Conservation (phyloP, 441 rosid genomes). For the Populus hybrid region DNA sequence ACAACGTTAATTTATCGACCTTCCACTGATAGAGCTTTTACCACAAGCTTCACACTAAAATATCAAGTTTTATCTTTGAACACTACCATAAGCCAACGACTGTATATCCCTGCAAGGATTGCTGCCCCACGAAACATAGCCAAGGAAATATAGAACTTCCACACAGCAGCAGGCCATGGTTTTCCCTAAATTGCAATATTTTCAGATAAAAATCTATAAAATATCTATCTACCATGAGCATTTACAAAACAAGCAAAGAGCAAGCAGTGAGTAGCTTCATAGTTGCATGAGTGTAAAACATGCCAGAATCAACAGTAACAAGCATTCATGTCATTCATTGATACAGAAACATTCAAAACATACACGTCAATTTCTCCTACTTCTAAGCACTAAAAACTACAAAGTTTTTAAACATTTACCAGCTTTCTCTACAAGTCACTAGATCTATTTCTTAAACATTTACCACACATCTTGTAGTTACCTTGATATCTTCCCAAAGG, state of each 20-base stretch:
- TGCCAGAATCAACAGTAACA: too few relatives aligned
- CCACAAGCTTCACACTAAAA: background rate
- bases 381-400: background rate
- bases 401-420: background rate
- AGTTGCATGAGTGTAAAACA: background rate
- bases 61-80: conserved; percentile 6
- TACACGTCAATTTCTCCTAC: background rate
- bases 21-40: conserved; percentile 13
- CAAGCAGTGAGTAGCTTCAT: conserved; percentile 6
- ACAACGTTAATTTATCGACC: conserved; percentile 7
- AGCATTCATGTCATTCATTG: background rate
- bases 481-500: background rate
- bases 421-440: background rate
- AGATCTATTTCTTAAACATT: background rate
- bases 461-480: background rate
- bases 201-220: background rate
- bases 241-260: background rate
- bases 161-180: conserved; percentile 80
- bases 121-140: conserved; percentile 86
- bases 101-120: conserved; percentile 72
- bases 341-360: background rate
- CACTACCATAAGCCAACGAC: conserved; percentile 86
- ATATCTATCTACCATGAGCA: conserved; percentile 4
- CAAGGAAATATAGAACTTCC: conserved; percentile 92
- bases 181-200: conserved; percentile 56